Base-by-base conservation (phyloP, 371 early-diverging fungal species). In the Lichtheimia corymbifera region DNA sequence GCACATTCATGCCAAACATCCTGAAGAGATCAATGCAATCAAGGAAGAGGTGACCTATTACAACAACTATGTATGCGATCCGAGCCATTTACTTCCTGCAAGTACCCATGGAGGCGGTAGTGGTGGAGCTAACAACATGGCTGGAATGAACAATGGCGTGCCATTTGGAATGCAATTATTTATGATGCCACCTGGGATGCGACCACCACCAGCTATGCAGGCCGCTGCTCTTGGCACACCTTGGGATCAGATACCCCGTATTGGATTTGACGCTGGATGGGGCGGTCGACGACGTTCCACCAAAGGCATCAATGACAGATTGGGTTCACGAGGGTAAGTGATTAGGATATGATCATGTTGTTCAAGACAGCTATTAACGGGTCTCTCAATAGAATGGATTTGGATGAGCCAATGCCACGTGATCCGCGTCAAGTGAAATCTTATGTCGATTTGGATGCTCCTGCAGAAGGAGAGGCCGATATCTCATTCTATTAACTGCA, bases 1-100 rank as follows among this genome's bases (percentile, higher is more conserved):
- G 74, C 98, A 98, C 68, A 88, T 98, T 60, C 64, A 84, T 50
- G 74, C 83, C 51, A 98, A 97, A 74, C 98, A 98, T 66, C 82
- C 87, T 3, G 90, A 90, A 45, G 80, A 88, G 28, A 77, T 89
- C 44, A 85, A 87, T 25, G 67, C 72, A 18, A 72, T 83, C 43
- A 76, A 73, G 55, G 70, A 74, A 40, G 91, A 91, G 20, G 86
- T 88, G 17, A 76, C 79, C 20, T 91, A 87, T 59, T 94, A 88
- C 73, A 97, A 97, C 77, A 90, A 88, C 72, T 96, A 91, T 71
- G 92, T 93, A 11, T 74, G 87, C 63, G 97, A 97, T 68, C 89
- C 89, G 11, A 85, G 86, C 55, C 89, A 87, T 42, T 59, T 89
- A 30, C 55, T 84, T 18, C 52, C 51, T 24, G 27, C 62, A 30